phyloP scores from a whole-genome alignment of 106 monocot genomes.

The Acorus gramineus region DNA sequence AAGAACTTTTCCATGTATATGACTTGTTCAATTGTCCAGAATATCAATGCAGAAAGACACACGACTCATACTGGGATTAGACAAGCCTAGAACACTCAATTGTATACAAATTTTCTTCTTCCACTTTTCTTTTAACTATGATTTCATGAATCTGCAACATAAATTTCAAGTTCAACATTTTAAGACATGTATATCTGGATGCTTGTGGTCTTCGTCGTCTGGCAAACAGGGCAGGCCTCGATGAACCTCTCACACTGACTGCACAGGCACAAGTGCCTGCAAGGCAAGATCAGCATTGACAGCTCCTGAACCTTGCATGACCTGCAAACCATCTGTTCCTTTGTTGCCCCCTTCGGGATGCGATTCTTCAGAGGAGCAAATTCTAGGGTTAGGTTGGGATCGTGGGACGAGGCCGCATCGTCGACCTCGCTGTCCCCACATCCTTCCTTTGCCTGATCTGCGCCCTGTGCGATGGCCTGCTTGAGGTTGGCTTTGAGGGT shows the following conservation, averaged over 20 bases:
- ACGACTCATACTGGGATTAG: too few relatives aligned
- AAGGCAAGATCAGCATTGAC: constrained; percentile 52
- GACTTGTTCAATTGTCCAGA: too few relatives aligned
- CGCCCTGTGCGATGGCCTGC: constrained; percentile 36
- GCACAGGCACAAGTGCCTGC: constrained; percentile 75
- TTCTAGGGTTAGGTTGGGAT: constrained; percentile 1
- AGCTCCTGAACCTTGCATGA: constrained; percentile 43
- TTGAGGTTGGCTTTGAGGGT: constrained; percentile 39
- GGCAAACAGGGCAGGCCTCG: constrained; percentile 61
- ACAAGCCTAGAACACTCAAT: too few relatives aligned
- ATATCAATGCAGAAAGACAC: too few relatives aligned
- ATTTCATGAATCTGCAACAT: too few relatives aligned
- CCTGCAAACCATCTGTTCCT: constrained; percentile 23
- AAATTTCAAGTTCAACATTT: not conserved
- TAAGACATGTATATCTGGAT: constrained; percentile 45
- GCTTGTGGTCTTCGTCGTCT: constrained; percentile 22
- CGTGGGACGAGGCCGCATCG: constrained; percentile 33
- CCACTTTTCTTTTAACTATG: too few relatives aligned
- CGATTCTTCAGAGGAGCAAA: not conserved
- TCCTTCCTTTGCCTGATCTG: constrained; percentile 26
- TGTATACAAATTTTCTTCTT: too few relatives aligned
- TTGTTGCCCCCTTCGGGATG: not conserved
- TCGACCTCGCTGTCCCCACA: constrained; percentile 56
- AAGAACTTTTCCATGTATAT: too few relatives aligned
- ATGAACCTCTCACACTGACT: constrained; percentile 36